Percentiles rank a stretch among this genome's conserved stretches.
phyloP scores from a whole-genome alignment of 192 early-diverging fungal genomes.

The Backusella morwellensis region DNA sequence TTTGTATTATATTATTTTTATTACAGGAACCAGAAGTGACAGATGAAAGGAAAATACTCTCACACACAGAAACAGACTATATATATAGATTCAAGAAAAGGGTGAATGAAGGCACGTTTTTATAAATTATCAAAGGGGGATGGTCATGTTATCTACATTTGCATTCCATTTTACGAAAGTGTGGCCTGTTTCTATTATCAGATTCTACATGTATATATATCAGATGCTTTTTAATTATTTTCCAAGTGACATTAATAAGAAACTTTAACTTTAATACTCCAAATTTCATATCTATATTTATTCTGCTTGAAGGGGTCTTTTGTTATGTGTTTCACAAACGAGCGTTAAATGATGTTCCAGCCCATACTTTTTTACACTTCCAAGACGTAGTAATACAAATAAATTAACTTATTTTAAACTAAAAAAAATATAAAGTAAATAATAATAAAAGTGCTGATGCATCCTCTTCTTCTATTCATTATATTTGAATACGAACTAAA shows the following conservation, averaged over 20 bases:
- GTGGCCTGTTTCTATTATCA: constrained; percentile 1
- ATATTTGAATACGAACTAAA: background rate
- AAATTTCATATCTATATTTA: background rate
- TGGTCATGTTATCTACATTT: background rate
- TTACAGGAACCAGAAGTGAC: background rate
- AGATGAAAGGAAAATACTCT: constrained; percentile 1
- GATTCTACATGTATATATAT: background rate
- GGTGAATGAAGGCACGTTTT: background rate
- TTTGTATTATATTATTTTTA: background rate
- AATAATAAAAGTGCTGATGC: background rate
- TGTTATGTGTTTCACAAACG: background rate
- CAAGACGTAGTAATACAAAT: background rate
- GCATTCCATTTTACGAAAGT: background rate
- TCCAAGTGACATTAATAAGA: background rate
- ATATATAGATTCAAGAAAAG: background rate
- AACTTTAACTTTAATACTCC: background rate
- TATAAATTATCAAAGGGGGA: background rate
- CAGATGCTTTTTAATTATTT: constrained; percentile 1
- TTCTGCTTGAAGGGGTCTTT: background rate
- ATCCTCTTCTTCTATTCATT: background rate
- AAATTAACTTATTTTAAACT: background rate
- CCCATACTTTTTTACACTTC: background rate
- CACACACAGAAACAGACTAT: background rate
- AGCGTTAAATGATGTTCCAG: background rate
- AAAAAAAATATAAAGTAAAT: background rate